Evolutionary conservation across 2,329 filamentous ascomycete species (phyloP), one percentile per base, ranked within the genome.

Genomic region (Dactylonectria estremocensis): DNA sequence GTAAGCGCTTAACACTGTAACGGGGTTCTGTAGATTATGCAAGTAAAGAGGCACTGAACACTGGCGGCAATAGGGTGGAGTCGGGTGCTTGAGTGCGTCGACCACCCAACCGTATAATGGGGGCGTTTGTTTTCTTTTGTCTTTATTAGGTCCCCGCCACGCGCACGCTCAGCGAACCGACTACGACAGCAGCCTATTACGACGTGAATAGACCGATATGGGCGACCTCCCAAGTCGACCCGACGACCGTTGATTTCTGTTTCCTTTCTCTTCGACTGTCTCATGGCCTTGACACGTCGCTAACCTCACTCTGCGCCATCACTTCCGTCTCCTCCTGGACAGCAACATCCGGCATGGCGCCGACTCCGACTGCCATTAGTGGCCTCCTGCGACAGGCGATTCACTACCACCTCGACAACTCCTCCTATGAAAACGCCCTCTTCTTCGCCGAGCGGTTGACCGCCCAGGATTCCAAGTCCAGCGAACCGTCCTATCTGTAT

Each of bases 381-480:
- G 82, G 83, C 76, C 82, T 89, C 69, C 76, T 92, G 66, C 86
- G 87, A 76, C 89, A 91, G 79, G 82, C 88, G 65, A 84, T 92
- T 64, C 83, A 91, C 76, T 91, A 92, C 78, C 89, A 92, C 75
- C 90, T 99, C 80, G 96, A 99, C 85, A 97, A 97, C 79, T 92
- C 95, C 77, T 90, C 95, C 43, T 88, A 93, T 78, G 91, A 95
- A 63, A 98, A 97, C 79, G 96, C 96, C 64, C 90, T 97, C 48
- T 99, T 99, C 83, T 94, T 97, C 69, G 93, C 96, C 67, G 94
- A 95, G 77, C 91, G 96, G 71, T 89, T 98, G 20, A 88, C 91
- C 69, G 95, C 94, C 57, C 93, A 95, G 75, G 95, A 98, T 76
- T 90, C 92, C 24, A 91, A 93, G 75, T 93, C 91, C 20, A 87